Conservation (phyloP, 176 grass and related monocot genomes). For the Avena atlantica region DNA sequence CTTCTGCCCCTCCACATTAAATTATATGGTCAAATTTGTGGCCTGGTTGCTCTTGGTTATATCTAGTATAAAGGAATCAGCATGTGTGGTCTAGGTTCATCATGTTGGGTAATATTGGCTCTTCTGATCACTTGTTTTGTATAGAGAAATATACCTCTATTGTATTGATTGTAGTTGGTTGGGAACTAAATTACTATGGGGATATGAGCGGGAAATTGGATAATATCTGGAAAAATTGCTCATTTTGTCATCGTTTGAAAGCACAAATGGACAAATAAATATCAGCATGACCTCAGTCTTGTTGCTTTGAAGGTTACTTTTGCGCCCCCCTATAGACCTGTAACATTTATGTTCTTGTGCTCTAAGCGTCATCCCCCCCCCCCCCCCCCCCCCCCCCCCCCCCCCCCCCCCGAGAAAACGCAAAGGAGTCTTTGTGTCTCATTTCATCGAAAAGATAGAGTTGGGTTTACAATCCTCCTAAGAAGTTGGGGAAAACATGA, state of each 20-base stretch:
- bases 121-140: background rate
- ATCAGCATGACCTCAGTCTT: constrained; percentile 8
- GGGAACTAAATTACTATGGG: background rate
- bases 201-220: background rate
- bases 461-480: too few relatives aligned
- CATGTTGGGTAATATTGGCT: constrained; percentile 12
- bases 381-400: too few relatives aligned
- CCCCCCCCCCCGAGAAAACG: too few relatives aligned
- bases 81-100: background rate
- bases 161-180: constrained; percentile 28
- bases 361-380: too few relatives aligned
- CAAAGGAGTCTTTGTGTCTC: too few relatives aligned
- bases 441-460: too few relatives aligned
- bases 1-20: background rate
- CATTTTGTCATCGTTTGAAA: constrained; percentile 9
- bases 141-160: constrained; percentile 2
- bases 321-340: background rate
- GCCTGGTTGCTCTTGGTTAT: constrained; percentile 23
- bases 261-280: constrained; percentile 13
- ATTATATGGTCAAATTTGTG: constrained; percentile 27
- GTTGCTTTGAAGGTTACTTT: constrained; percentile 30
- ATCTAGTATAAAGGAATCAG: constrained; percentile 10
- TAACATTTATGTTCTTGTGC: constrained; percentile 21
- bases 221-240: constrained; percentile 8
- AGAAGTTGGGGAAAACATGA: too few relatives aligned